Evolutionary conservation across 345 rosid genomes (phyloP), one percentile per base, ranked within the genome.

Genomic region (Litchi chinensis): DNA sequence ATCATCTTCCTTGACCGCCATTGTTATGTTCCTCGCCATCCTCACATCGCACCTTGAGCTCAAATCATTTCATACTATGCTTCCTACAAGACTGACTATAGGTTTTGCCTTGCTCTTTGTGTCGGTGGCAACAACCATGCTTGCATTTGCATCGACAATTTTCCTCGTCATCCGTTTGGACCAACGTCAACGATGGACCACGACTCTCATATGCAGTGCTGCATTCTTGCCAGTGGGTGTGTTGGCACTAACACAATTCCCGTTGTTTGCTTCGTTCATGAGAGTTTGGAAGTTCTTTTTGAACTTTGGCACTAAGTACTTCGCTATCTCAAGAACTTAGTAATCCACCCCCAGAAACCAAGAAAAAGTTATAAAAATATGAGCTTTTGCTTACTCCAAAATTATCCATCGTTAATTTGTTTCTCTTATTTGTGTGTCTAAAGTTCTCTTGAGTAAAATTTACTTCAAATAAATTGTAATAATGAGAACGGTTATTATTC

Each of bases 101-200:
- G 84, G 84, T 18, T 81, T 84, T 75, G 60, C 62, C 3, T 70
- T 75, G 10, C 86, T 84, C 57, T 81, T 80, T 78, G 22, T 81
- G 63, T 70, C 82, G 0, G 75, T 80, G 12, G 21, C 80, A 18
- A 41, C 81, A 0, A 80, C 78, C 24, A 83, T 83, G 83, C 59
- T 76, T 0, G 66, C 83, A 3, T 83, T 83, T 40, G 43, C 80
- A 0, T 73, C 78, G 0, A 81, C 87, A 43, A 71, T 84, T 56
- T 10, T 84, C 10, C 87, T 84, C 40, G 73, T 52, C 22, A 54
- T 84, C 65, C 80, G 57, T 37, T 43, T 73, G 65, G 3, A 63
- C 41, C 18, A 60, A 9, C 26, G 65, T 63, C 66, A 11, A 21
- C 10, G 11, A 15, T 26, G 32, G 66, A 52, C 56, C 6, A 13